A percentile compares a stretch with the other conserved stretches of the same genome.
Evolutionary conservation across 306 rosid genomes (phyloP).

Genomic region (Lupinus albus): DNA sequence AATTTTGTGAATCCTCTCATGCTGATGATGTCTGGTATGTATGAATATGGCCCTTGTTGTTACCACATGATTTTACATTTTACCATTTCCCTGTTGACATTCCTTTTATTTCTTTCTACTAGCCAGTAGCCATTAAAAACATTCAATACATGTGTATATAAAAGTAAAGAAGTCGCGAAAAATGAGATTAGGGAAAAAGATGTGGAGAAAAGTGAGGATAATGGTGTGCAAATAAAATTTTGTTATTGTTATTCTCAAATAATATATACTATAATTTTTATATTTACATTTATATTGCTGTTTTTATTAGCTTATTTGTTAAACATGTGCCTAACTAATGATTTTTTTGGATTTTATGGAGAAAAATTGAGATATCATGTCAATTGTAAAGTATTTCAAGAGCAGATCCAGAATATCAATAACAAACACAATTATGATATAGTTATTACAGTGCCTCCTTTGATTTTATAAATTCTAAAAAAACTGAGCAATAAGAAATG

Average conservation of each 20-base stretch:
- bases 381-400: neutral
- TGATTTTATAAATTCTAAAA: constrained; percentile 9
- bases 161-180: neutral
- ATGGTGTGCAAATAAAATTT: neutral
- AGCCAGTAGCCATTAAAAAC: neutral
- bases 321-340: neutral
- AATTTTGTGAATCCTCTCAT: constrained; percentile 57
- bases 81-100: neutral
- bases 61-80: neutral
- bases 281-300: no score
- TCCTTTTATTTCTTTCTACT: neutral
- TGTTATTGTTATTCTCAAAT: neutral
- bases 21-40: constrained; percentile 71
- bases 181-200: neutral
- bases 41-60: no score
- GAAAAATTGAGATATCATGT: constrained; percentile 1
- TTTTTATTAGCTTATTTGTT: no score
- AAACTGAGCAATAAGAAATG: neutral
- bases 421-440: neutral
- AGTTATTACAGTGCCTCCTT: neutral
- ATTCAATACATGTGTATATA: neutral
- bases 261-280: neutral
- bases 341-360: neutral
- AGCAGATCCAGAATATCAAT: neutral
- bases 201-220: neutral